Evolutionary conservation across 83 land plant species (phyloP), one percentile per base, ranked within the genome.

Genomic region (Picea abies): DNA sequence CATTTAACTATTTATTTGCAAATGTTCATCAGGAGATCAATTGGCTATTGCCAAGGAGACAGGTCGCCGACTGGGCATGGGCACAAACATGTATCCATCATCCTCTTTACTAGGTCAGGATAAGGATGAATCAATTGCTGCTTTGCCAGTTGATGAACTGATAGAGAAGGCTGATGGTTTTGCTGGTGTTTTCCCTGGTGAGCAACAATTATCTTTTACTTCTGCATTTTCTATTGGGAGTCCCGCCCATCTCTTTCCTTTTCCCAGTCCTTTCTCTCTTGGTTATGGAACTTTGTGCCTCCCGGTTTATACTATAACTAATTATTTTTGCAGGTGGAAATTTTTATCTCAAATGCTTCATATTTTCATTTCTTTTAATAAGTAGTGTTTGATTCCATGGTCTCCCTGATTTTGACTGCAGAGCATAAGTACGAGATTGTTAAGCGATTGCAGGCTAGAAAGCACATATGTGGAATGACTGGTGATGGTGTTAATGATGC

Each of bases 401-500:
- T 6, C 64, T 58, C 60, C 26, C 65, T 60, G n/a, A 26, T 17
- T 85, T 61, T 39, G 15, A 52, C n/a, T 67, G 23, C 82, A 90
- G 94, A 92, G 83, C 94, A 92, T 84, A 92, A 92, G 66, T 92
- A 92, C 75, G 94, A 92, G 84, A 92, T 92, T 63, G 94, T 92
- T 79, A 92, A 87, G 84, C 86, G 90, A 73, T 86, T 92, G 79
- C 94, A 92, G 86, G 94, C 90, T 73, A 84, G 86, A 80, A 90
- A 90, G 81, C 94, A 92, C 82, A 92, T 92, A 29, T 92, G 93
- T 85, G 94, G 94, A 61, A 92, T 92, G 94, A 92, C 94, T 44
- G 94, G 94, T 70, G 94, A 92, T 87, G 94, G 94, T 63, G 94
- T 92, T 17, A 92, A 92, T 84, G 94, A 92, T 84, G 94, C 94